A percentile compares a stretch with the other conserved stretches of the same genome.
Conservation (phyloP, 345 rosid species). For the Citrus inodora region DNA sequence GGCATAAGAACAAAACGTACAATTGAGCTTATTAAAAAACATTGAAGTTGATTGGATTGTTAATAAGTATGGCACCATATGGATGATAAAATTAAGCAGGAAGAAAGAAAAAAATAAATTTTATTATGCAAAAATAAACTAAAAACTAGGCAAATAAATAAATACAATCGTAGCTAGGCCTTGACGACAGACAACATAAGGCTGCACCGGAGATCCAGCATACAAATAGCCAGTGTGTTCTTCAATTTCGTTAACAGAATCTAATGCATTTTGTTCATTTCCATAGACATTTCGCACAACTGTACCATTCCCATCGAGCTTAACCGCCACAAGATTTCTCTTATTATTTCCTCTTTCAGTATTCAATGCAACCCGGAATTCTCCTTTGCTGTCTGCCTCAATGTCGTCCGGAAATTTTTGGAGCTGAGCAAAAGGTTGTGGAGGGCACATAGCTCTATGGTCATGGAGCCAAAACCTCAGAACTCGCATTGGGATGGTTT, state of each 20-base stretch:
- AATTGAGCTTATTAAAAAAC: too few relatives aligned
- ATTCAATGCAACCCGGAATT: conserved; percentile 57
- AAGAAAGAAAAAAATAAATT: too few relatives aligned
- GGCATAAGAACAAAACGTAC: too few relatives aligned
- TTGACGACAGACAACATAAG: conserved; percentile 27
- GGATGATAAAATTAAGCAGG: too few relatives aligned
- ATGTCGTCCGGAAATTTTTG: conserved; percentile 40
- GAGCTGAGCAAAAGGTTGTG: conserved; percentile 22
- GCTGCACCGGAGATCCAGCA: conserved; percentile 37
- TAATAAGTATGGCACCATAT: too few relatives aligned
- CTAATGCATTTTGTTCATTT: conserved; percentile 17
- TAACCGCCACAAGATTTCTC: conserved; percentile 36
- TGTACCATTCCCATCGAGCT: conserved; percentile 24
- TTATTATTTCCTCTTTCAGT: conserved; percentile 26
- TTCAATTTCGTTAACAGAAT: conserved; percentile 42
- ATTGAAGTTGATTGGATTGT: too few relatives aligned
- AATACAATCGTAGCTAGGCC: background rate
- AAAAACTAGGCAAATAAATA: too few relatives aligned
- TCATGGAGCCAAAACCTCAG: conserved; percentile 18
- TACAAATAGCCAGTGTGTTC: conserved; percentile 28
- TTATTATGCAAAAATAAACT: too few relatives aligned
- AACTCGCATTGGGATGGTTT: conserved; percentile 22
- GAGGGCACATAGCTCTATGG: background rate
- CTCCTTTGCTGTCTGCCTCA: conserved; percentile 38
- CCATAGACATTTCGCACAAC: conserved; percentile 29